Base-by-base conservation (phyloP, 2,329 filamentous ascomycete species). In the Pseudonectria foliicola region DNA sequence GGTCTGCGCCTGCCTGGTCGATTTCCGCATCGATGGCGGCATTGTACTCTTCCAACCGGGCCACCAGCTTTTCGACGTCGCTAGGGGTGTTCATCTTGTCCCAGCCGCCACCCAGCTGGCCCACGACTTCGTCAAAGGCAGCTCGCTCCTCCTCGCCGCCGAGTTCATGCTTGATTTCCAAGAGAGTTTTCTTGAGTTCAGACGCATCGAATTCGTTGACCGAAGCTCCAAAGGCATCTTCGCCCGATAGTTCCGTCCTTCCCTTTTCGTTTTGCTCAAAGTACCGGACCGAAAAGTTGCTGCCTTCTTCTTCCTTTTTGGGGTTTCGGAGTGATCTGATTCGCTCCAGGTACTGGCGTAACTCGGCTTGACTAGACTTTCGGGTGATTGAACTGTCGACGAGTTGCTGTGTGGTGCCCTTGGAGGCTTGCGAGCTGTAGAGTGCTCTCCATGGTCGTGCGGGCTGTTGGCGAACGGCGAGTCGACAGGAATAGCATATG, bases 181-280 rank as follows among this genome's bases (percentile, higher is more conserved):
- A 44, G 0, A 70, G 47, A 4, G 57, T 53, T n/a, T 52, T 41
- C 21, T 60, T 58, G 13, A 65, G 44, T 11, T 60, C 54, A 5
- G 57, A 59, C 5, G 55, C 54, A 31, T 63, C 60, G 25, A 61
- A 44, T 10, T 46, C 44, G 40, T 59, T 50, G 5, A 70, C 35
- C 0, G 64, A 62, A 14, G 60, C 50, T 24, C 49, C 55, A 38
- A 70, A 70, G 7, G 61, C 62, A n/a, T 64, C 54, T 31, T 63
- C 54, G 38, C 57, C 47, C 8, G 46, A 43, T 13, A 73, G 52
- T 42, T 62, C 60, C 12, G 53, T 60, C 10, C 68, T 45, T 7
- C 49, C 46, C 21, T 53, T 44, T 3, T 58, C 56, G 11, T 61
- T 60, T 47, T 73, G 64, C 35, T 75, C 68, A 40, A 71, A 75